phyloP scores from a whole-genome alignment of 768 basidiomycete species.

The Cystofilobasidium ferigula region DNA sequence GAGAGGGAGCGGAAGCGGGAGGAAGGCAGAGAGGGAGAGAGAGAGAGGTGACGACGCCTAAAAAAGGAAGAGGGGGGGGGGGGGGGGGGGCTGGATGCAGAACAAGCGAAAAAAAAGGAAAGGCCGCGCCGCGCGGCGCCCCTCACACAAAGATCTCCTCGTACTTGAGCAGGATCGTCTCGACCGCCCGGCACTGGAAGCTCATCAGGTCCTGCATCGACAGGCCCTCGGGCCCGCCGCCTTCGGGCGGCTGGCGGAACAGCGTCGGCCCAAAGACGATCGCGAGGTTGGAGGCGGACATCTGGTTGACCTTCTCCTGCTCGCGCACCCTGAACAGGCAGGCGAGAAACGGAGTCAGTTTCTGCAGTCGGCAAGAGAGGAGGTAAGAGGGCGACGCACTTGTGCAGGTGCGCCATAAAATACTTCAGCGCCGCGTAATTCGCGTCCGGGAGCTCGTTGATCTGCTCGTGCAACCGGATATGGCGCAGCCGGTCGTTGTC shows the following conservation, averaged over 20 bases:
- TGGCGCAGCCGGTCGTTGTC: constrained; percentile 92
- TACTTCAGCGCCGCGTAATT: constrained; percentile 96
- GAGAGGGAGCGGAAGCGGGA: no score
- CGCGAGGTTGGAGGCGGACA: constrained; percentile 84
- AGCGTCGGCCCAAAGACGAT: constrained; percentile 98
- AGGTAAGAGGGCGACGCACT: constrained; percentile 47
- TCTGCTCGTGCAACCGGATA: constrained; percentile 89
- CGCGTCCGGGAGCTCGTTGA: constrained; percentile 96
- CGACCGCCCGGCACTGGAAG: constrained; percentile 25
- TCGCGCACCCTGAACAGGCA: constrained; percentile 55
- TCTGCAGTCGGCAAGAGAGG: background rate
- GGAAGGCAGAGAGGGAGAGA: no score
- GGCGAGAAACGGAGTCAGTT: background rate
- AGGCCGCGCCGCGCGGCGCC: no score
- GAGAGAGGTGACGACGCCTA: no score
- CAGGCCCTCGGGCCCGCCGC: constrained; percentile 17
- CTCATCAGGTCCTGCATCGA: constrained; percentile 25
- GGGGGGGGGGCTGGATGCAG: no score
- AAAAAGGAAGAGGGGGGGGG: no score
- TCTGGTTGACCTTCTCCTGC: constrained; percentile 67
- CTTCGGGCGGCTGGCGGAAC: constrained; percentile 53
- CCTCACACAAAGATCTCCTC: constrained; percentile 6
- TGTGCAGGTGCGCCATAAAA: constrained; percentile 85
- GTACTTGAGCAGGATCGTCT: constrained; percentile 24
- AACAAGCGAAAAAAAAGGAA: no score